These are phyloP conservation scores for Talaromyces ruber DNA, from an alignment of 495 filamentous ascomycete species.

Conservation along the genomic window DNA sequence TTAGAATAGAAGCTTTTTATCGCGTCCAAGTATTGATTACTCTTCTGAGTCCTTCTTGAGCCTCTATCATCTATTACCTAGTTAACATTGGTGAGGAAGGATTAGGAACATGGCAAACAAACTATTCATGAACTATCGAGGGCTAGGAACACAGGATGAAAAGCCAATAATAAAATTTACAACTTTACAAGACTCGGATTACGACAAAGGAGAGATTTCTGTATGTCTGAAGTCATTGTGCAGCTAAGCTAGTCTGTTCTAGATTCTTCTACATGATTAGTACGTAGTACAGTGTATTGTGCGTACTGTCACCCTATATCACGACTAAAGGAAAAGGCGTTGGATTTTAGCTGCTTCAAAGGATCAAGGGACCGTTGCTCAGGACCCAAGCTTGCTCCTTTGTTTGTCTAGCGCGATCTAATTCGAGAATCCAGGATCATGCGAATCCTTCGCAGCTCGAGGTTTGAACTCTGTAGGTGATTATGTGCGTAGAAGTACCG, in stretches of 20 bases:
- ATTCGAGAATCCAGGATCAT: neutral
- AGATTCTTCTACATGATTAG: neutral
- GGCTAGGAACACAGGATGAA: neutral
- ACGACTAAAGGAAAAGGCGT: neutral
- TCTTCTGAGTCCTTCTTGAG: neutral
- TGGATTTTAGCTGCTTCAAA: neutral
- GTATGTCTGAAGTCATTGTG: neutral
- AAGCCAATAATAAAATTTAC: no score
- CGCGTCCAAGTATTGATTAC: neutral
- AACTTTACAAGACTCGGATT: neutral
- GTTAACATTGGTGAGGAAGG: no score
- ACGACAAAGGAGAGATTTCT: neutral
- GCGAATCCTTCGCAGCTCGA: neutral
- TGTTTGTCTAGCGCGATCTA: neutral
- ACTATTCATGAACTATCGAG: neutral
- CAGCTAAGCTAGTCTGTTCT: neutral
- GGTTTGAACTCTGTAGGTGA: neutral
- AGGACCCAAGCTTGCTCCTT: neutral
- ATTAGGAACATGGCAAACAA: no score
- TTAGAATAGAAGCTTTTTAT: neutral
- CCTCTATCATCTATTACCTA: neutral
- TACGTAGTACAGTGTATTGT: neutral
- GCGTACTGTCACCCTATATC: neutral
- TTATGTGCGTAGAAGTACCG: neutral
- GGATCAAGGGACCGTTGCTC: neutral